phyloP scores from a whole-genome alignment of 345 rosid genomes.

The Dipteronia dyeriana region DNA sequence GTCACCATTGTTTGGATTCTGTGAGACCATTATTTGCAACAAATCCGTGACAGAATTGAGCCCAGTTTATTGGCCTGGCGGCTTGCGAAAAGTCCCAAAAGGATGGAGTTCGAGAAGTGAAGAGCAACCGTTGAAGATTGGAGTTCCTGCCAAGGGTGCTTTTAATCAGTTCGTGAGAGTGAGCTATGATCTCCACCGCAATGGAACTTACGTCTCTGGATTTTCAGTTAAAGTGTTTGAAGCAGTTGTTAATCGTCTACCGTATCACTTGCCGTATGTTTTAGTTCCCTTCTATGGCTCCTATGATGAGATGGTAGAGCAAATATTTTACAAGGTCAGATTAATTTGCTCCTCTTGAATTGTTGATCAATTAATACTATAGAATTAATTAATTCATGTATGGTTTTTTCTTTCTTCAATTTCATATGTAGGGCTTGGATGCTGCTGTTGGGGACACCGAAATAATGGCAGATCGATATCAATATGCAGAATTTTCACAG shows the following conservation, averaged over 20 bases:
- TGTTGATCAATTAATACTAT: neutral
- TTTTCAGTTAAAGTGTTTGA: slow-evolving; percentile 33
- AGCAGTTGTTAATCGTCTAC: slow-evolving; percentile 18
- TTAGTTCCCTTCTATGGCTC: slow-evolving; percentile 30
- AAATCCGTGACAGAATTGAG: slow-evolving; percentile 19
- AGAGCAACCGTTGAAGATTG: slow-evolving; percentile 27
- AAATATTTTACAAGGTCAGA: slow-evolving; percentile 27
- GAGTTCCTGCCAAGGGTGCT: slow-evolving; percentile 33
- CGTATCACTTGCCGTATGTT: slow-evolving; percentile 21
- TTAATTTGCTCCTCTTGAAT: neutral
- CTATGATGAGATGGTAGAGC: slow-evolving; percentile 36
- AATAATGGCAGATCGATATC: too few relatives aligned
- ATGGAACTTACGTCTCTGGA: slow-evolving; percentile 23
- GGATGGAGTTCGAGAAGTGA: slow-evolving; percentile 7
- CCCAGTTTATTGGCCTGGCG: slow-evolving; percentile 36
- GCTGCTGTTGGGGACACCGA: too few relatives aligned
- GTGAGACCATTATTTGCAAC: neutral
- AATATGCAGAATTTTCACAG: too few relatives aligned
- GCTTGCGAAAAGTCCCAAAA: slow-evolving; percentile 20
- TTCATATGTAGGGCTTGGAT: slow-evolving; percentile 15
- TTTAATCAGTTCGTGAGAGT: slow-evolving; percentile 34
- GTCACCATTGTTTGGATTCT: slow-evolving; percentile 30
- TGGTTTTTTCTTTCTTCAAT: neutral
- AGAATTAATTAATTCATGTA: neutral
- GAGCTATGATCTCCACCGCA: slow-evolving; percentile 8